Percentiles rank a stretch among this genome's conserved stretches.
phyloP scores from a whole-genome alignment of 352 stramenopile genomes.

The Globisporangium echinulatum region DNA sequence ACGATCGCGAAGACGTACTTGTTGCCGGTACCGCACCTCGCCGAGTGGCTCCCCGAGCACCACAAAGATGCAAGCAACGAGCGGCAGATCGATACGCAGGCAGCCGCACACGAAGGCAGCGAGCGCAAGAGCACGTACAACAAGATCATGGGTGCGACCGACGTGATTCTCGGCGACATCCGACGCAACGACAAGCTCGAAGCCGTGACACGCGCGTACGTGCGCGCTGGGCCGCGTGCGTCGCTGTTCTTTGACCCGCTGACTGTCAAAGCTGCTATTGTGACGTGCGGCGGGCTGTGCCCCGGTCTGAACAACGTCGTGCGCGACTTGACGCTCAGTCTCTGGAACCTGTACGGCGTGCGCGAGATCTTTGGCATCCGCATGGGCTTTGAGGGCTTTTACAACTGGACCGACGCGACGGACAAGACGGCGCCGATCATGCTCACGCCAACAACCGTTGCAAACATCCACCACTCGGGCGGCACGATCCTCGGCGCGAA shows the following conservation, averaged over 20 bases:
- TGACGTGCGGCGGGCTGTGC: slow-evolving; percentile 92
- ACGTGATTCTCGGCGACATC: slow-evolving; percentile 80
- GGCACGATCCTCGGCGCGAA: too few species aligned
- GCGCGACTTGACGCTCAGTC: slow-evolving; percentile 91
- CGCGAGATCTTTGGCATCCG: slow-evolving; percentile 28
- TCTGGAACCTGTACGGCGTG: slow-evolving; percentile 81
- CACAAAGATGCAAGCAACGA: slow-evolving; percentile 48
- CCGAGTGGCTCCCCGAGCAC: slow-evolving; percentile 49
- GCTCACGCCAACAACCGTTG: slow-evolving; percentile 77
- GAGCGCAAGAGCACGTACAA: slow-evolving; percentile 35
- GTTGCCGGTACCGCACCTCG: slow-evolving; percentile 64
- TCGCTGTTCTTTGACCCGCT: slow-evolving; percentile 69
- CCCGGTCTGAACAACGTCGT: slow-evolving; percentile 41
- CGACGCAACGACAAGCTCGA: slow-evolving; percentile 60
- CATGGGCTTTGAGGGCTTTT: slow-evolving; percentile 77
- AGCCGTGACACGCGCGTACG: slow-evolving; percentile 61
- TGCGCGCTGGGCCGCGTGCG: slow-evolving; percentile 63
- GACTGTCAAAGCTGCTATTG: slow-evolving; percentile 84
- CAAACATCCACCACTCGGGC: slow-evolving; percentile 5
- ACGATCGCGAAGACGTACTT: slow-evolving; percentile 58
- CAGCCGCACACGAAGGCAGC: slow-evolving; percentile 26
- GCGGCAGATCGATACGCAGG: slow-evolving; percentile 73
- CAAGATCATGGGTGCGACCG: slow-evolving; percentile 51
- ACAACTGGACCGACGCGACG: slow-evolving; percentile 73
- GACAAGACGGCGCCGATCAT: slow-evolving; percentile 70